Base-by-base conservation (phyloP, 805 yeast genomes). In the Metschnikowia noctiluminum region DNA sequence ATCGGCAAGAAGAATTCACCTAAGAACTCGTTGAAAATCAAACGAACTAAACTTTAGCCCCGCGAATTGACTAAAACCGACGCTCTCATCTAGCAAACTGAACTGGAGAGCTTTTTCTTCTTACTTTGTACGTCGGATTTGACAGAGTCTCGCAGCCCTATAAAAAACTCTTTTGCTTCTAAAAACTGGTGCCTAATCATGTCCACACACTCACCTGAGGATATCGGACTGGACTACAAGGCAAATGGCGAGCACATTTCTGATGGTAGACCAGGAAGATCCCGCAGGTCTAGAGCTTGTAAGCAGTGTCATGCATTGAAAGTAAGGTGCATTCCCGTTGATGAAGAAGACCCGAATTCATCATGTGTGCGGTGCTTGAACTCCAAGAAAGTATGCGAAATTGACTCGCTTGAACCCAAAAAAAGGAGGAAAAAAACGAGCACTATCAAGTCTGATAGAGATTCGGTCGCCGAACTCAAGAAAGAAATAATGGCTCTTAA, bases 311-410 rank as follows among this genome's bases (percentile, higher is more conserved):
- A 92, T 59, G 64, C 87, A 0, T 74, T 89, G 43, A 90, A 90
- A 61, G 96, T 90, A 32, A 82, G 85, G 57, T 90, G 97, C 65
- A 81, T 85, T 7, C 94, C 96, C 0, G 72, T 84, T 1, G 84
- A 84, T 60, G 64, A 73, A 37, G 59, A 71, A 30, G 78, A 84
- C 49, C 82, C 83, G 9, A 64, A 73, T 2, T 82, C 85, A 3
- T 81, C 91, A 0, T 90, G 97, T 66, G 68, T 78, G 11, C 74
- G 97, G 38, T 90, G 97, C 61, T 53, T 78, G 26, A 86, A 82
- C 62, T 74, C 85, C 28, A 76, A 78, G 37, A 74, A 82, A 53
- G 65, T 64, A 32, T 90, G 97, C 67, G 83, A 81, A 51, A 81
- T 85, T 46, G 89, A 87, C 55, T 60, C 80, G 13, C 76, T 79